These are phyloP conservation scores for Alloteropsis semialata DNA, from an alignment of 176 grass and related monocot species.

Conservation along the genomic window DNA sequence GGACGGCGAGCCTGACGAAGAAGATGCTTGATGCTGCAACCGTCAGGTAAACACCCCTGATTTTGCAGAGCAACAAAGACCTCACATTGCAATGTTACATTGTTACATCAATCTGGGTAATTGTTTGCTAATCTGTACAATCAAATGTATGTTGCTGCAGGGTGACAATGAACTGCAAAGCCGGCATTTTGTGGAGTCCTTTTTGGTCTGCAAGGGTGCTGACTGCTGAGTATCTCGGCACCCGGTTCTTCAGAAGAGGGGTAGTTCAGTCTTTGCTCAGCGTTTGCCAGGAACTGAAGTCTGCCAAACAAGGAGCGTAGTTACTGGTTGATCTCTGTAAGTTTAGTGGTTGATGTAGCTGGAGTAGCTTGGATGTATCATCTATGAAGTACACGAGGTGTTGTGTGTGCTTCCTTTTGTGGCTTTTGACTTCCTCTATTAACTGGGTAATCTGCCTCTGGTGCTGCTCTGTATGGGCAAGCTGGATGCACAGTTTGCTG, in stretches of 20 bases:
- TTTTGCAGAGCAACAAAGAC: not conserved
- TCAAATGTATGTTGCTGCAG: not conserved
- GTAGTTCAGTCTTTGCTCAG: not conserved
- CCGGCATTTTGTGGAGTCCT: not conserved
- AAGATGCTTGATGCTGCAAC: slow-evolving; percentile 26
- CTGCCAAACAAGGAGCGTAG: not conserved
- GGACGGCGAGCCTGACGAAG: slow-evolving; percentile 15
- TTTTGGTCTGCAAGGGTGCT: not conserved
- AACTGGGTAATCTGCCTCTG: not conserved
- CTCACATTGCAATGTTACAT: not conserved
- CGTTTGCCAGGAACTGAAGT: not conserved
- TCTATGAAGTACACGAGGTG: not conserved
- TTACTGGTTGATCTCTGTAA: not conserved
- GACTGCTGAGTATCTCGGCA: not conserved
- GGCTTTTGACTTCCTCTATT: not conserved
- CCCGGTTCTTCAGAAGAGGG: not conserved
- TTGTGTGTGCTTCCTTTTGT: not conserved
- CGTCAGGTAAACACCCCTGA: not conserved
- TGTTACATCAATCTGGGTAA: not conserved
- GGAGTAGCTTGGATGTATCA: not conserved
- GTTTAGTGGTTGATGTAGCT: not conserved
- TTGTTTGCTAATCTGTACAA: not conserved
- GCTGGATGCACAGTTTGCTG: not conserved
- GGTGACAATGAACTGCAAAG: not conserved
- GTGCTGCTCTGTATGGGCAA: not conserved